Base-by-base conservation (phyloP, 768 basidiomycete genomes). In the Russula olivacea region DNA sequence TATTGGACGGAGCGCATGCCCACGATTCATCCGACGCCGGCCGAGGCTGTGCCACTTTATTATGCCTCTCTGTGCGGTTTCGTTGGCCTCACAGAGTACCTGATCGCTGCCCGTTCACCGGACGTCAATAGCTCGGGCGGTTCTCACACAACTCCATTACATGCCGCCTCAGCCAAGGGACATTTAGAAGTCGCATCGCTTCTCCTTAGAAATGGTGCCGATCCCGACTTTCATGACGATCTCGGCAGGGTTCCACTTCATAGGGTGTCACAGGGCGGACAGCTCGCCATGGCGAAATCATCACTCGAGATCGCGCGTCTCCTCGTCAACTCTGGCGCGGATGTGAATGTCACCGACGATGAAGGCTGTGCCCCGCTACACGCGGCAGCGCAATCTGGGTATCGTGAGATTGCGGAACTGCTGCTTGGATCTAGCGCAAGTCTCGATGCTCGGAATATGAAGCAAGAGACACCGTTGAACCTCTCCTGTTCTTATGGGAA, bases 1-100 rank as follows among this genome's bases (percentile, higher is more conserved):
- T 43, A 36, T 38, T 63, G 58, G 62, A 12, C 15, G 5, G 21
- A 45, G 14, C 36, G 28, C 7, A 52, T 57, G 49, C 6, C 36
- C 40, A 11, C 30, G 3, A 15, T 17, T 8, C 57, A 11, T n/a
- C 57, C 62, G 25, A 30, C 17, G 15, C 28, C 2, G 3, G 52
- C 56, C 0, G 8, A 19, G 0, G 51, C n/a, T 0, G 17, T 0
- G 23, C 57, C 62, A 0, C 14, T 63, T 6, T 63, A 63, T 19
- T 63, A 63, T 49, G 62, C 57, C 1, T 45, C 36, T 19, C 12
- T 58, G 3, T 63, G 57, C 28, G 57, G 62, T 8, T 54, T 63
- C 21, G 17, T 30, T 47, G 34, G 21, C 38, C 56, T 58, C 9
- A 55, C 15, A 4, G 28, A 63, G 6, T 36, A 47, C 38, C 30